Evolutionary conservation across 768 basidiomycete species (phyloP).

Genomic region (Podaxis sp.): DNA sequence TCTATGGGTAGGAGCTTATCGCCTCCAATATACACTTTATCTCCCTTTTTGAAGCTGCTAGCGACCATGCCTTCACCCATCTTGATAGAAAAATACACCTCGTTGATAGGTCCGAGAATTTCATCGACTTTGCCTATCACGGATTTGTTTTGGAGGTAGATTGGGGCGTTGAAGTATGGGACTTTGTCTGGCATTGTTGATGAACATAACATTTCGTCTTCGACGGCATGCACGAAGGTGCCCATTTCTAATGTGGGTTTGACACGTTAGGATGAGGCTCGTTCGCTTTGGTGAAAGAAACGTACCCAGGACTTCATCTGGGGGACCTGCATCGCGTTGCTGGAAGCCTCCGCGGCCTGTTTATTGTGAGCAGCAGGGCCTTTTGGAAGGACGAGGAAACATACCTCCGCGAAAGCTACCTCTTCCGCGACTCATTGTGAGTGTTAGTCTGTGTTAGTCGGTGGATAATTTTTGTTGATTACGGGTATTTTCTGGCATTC

Average conservation of each 20-base stretch:
- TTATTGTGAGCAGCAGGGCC: not conserved
- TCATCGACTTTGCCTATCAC: constrained; percentile 97
- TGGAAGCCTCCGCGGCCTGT: constrained; percentile 66
- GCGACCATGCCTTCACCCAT: constrained; percentile 97
- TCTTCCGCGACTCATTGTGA: constrained; percentile 12
- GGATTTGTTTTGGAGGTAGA: constrained; percentile 96
- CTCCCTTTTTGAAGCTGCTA: constrained; percentile 93
- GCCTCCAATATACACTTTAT: constrained; percentile 96
- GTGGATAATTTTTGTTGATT: constrained; percentile 13
- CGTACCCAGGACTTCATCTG: constrained; percentile 74
- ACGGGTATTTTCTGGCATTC: constrained; percentile 3
- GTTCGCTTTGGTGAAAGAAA: not conserved
- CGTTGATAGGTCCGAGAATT: constrained; percentile 98
- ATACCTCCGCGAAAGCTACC: constrained; percentile 12
- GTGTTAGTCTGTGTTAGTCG: not conserved
- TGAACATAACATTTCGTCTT: constrained; percentile 96
- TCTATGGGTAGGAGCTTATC: constrained; percentile 97
- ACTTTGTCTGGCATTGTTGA: constrained; percentile 87
- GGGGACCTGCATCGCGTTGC: constrained; percentile 75
- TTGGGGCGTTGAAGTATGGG: constrained; percentile 98
- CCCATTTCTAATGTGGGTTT: constrained; percentile 72
- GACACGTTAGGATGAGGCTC: constrained; percentile 3
- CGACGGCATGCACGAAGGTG: constrained; percentile 90
- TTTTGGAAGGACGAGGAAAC: not conserved
- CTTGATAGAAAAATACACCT: constrained; percentile 97